Conservation (phyloP, 2,329 filamentous ascomycete species). For the Pleurostoma richardsiae region DNA sequence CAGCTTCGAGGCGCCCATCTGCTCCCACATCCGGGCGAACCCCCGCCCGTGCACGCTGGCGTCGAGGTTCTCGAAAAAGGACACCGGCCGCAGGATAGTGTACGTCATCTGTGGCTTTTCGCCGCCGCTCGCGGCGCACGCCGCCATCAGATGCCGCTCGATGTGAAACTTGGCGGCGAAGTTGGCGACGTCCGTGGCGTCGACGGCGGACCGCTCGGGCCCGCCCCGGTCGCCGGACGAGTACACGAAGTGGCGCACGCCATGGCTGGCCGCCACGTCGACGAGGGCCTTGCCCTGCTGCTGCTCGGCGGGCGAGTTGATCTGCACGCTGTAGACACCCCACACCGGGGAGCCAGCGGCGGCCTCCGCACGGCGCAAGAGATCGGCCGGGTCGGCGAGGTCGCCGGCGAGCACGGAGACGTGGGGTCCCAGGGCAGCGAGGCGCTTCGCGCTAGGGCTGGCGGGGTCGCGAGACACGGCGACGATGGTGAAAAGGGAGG, state of each 20-base stretch:
- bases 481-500: constrained; percentile 34
- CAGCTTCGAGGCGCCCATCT: constrained; percentile 20
- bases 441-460: constrained; percentile 36
- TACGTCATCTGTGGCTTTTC: constrained; percentile 20
- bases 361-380: constrained; percentile 30
- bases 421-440: constrained; percentile 27
- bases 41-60: constrained; percentile 21
- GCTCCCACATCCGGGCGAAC: constrained; percentile 23
- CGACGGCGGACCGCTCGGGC: constrained; percentile 17
- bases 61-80: constrained; percentile 49
- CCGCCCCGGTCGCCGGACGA: constrained; percentile 23
- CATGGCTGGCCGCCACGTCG: constrained; percentile 23
- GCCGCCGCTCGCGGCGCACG: constrained; percentile 8
- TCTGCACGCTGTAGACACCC: constrained; percentile 54
- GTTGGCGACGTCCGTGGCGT: constrained; percentile 19
- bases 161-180: constrained; percentile 47
- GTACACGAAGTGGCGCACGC: constrained; percentile 23
- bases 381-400: constrained; percentile 38
- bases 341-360: constrained; percentile 30
- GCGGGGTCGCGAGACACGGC: constrained; percentile 49
- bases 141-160: constrained; percentile 49
- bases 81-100: constrained; percentile 52
- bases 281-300: constrained; percentile 27
- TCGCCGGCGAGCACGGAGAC: constrained; percentile 52
- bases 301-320: constrained; percentile 26